Base-by-base conservation (phyloP, 2,329 filamentous ascomycete genomes). In the Neoascochyta sp. region DNA sequence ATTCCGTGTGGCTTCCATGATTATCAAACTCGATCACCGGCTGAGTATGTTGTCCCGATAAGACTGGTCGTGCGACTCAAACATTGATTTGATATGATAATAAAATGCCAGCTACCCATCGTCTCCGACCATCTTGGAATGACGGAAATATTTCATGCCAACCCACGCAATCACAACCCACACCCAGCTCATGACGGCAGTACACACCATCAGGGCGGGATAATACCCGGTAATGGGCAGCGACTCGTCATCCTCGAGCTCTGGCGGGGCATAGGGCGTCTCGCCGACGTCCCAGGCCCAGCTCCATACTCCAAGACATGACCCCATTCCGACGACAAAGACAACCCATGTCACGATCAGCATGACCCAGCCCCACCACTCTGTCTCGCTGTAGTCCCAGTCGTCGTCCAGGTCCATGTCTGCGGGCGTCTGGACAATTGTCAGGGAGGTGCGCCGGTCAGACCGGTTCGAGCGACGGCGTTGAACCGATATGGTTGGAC, bases 281-380 rank as follows among this genome's bases (percentile, higher is more conserved):
- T 90, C 88, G 24, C 90, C 90, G 2, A 96, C 90, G 67, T 96
- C 90, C 92, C 92, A 98, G 3, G 92, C 92, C 92, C 92, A 98
- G 63, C 82, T 92, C 92, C 92, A 98, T 13, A 96, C 80, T 13
- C 85, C 90, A 24, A 96, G 74, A 61, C 88, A 95, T 28, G 86
- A 94, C 30, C 92, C 92, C 85, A 98, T 96, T 17, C 92, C 92
- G 1, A 92, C 79, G 12, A 96, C 88, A 60, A 98, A 96, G 15
- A 95, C 88, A 24, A 93, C 68, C 92, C 93, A 98, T 0, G 93
- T 98, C 25, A 86, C 82, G 22, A 84, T 68, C 17, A 98, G 70
- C 26, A 98, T 83, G 6, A 95, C 82, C 87, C 90, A 98, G 1
- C 92, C 92, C 90, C 92, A 98, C 81, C 86, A 94, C 52, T 92